phyloP scores from a whole-genome alignment of 2,329 filamentous ascomycete genomes.

The Corynespora cassiicola region DNA sequence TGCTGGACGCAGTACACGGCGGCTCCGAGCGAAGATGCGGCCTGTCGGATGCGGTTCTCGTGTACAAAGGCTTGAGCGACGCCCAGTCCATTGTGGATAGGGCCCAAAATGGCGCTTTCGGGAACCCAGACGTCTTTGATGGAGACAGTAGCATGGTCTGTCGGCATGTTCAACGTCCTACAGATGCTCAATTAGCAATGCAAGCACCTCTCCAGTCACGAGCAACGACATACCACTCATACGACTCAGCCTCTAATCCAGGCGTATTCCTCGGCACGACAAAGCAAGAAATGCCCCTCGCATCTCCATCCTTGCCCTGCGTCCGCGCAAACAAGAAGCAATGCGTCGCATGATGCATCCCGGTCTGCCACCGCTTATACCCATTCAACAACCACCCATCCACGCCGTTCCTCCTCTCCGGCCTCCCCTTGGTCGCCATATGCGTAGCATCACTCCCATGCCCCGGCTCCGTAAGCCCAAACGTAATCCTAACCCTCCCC shows the following conservation, averaged over 20 bases:
- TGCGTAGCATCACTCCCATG: conserved; percentile 70
- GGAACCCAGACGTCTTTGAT: conserved; percentile 66
- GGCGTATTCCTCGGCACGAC: conserved; percentile 61
- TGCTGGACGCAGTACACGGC: conserved; percentile 66
- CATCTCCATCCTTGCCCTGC: conserved; percentile 58
- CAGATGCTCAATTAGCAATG: conserved; percentile 8
- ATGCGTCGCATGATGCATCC: conserved; percentile 67
- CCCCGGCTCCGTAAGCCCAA: conserved; percentile 67
- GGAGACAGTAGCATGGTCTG: conserved; percentile 67
- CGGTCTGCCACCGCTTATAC: conserved; percentile 70
- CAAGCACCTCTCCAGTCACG: too few relatives aligned
- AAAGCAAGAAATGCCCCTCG: conserved; percentile 67
- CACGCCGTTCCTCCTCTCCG: conserved; percentile 52
- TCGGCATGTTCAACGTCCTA: conserved; percentile 70
- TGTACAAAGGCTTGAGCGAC: conserved; percentile 71
- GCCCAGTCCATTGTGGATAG: conserved; percentile 60
- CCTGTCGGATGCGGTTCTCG: conserved; percentile 71
- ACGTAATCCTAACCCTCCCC: conserved; percentile 64
- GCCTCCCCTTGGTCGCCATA: conserved; percentile 62
- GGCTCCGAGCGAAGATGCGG: conserved; percentile 65
- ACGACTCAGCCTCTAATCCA: conserved; percentile 62
- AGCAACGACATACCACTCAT: conserved; percentile 56
- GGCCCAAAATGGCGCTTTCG: conserved; percentile 59
- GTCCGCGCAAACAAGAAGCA: conserved; percentile 68
- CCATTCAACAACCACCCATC: conserved; percentile 63